Base-by-base conservation (phyloP, 305 asterid species). In the Fraxinus greggii region DNA sequence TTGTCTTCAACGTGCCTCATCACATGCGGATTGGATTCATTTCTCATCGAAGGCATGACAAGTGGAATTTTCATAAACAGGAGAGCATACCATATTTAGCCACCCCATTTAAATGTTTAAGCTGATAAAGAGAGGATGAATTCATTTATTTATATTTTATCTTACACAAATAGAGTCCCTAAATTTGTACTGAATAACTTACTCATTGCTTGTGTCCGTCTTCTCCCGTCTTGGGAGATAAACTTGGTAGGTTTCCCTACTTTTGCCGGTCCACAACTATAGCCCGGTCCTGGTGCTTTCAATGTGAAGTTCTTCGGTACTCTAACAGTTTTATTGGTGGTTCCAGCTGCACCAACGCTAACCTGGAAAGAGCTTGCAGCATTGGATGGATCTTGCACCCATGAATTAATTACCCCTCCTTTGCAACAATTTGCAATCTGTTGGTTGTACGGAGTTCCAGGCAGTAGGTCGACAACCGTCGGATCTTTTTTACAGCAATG, bases 161-260 rank as follows among this genome's bases (percentile, higher is more conserved):
- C 59, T 48, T 15, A 48, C 59, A 48, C 59, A 15, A 48, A 54
- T 54, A n/a, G 59, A 48, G 63, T 17, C 24, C 26, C 33, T 45
- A 15, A n/a, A 76, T 42, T 76, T 28, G 56, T 23, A 42, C 23
- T 28, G 45, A 59, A 75, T 5, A 80, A 83, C 92, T 86, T 82
- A 91, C 93, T 91, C 95, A 89, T 89, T 21, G 92, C 93, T 79
- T 90, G 92, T 15, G 93, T 89, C 78, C 84, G 90, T 88, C 93
- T 78, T 77, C 92, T 88, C 51, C 95, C 93, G 61, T 91, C 92
- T 1, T 42, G 21, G 2, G 91, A 28, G 21, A 88, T 13, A 65
- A 72, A 90, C 35, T 82, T 88, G 28, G 93, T 89, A 9, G 90
- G 90, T 70, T 78, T 91, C 67, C 82, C 92, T 45, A 91, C 79